These are phyloP conservation scores for Scutellaria baicalensis DNA, from an alignment of 257 asterid species.

Conservation along the genomic window DNA sequence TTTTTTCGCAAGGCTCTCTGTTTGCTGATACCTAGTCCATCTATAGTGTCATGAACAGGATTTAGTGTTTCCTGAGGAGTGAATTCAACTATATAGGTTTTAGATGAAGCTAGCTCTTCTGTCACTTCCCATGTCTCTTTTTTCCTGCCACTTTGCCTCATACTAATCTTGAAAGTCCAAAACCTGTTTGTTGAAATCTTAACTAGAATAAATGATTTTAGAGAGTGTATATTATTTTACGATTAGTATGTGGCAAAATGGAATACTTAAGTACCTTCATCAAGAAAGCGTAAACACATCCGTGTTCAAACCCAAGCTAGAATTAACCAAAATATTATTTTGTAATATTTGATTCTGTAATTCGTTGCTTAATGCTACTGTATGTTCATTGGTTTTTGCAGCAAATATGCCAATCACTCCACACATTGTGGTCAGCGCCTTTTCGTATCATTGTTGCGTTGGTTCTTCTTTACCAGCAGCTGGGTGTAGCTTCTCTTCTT, in stretches of 20 bases:
- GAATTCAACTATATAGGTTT: no score
- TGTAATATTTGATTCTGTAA: neutral
- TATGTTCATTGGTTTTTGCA: constrained; percentile 31
- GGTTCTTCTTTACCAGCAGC: constrained; percentile 83
- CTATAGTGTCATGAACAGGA: no score
- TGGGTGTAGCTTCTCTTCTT: constrained; percentile 81
- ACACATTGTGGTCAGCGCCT: constrained; percentile 95
- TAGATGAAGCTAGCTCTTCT: no score
- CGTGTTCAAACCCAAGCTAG: neutral
- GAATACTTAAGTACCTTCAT: neutral
- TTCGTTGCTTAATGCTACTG: constrained; percentile 12
- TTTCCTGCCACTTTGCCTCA: no score
- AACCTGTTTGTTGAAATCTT: neutral
- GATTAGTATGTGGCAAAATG: no score
- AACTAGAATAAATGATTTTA: neutral
- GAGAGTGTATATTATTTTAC: no score
- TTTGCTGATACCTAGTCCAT: no score
- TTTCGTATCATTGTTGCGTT: constrained; percentile 70
- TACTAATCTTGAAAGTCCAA: no score
- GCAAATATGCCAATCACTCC: constrained; percentile 94
- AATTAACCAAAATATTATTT: neutral
- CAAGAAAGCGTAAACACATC: neutral
- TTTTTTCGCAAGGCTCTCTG: no score
- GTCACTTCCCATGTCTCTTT: no score
- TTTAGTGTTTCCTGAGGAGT: no score